Evolutionary conservation across 2,329 filamentous ascomycete genomes (phyloP).

Genomic region (Ophiosphaerella korrae): DNA sequence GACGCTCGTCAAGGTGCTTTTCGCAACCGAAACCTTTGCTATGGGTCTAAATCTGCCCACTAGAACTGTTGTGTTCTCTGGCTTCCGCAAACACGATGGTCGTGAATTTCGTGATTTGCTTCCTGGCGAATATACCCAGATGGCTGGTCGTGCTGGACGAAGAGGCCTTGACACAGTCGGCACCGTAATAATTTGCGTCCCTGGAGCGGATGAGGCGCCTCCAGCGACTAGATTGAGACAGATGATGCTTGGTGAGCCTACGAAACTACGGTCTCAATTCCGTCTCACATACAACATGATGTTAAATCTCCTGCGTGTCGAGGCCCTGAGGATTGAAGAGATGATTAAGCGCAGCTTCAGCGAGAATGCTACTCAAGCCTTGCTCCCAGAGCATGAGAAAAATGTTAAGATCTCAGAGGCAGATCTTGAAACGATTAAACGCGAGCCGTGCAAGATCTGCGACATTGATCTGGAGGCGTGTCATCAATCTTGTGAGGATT

Average conservation of each 20-base stretch:
- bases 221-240: conserved; percentile 80
- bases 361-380: conserved; percentile 93
- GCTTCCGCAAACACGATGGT: conserved; percentile 94
- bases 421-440: conserved; percentile 86
- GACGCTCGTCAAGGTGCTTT: conserved; percentile 93
- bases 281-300: conserved; percentile 99
- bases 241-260: conserved; percentile 96
- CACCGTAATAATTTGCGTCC: conserved; percentile 87
- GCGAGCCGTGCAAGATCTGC: conserved; percentile 81
- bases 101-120: conserved; percentile 88
- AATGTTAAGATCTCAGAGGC: conserved; percentile 90
- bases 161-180: conserved; percentile 92
- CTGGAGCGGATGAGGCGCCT: conserved; percentile 84
- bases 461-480: conserved; percentile 79
- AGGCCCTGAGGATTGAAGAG: conserved; percentile 97
- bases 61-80: conserved; percentile 95
- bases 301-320: conserved; percentile 88
- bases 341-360: conserved; percentile 99
- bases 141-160: conserved; percentile 93
- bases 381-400: conserved; percentile 94
- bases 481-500: conserved; percentile 81
- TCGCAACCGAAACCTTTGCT: conserved; percentile 97
- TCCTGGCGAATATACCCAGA: conserved; percentile 97
- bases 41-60: conserved; percentile 98
- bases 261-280: conserved; percentile 94